Percentiles rank a stretch among this genome's conserved stretches.
Conservation (phyloP, 2,329 filamentous ascomycete species). For the Xylaria sp. region DNA sequence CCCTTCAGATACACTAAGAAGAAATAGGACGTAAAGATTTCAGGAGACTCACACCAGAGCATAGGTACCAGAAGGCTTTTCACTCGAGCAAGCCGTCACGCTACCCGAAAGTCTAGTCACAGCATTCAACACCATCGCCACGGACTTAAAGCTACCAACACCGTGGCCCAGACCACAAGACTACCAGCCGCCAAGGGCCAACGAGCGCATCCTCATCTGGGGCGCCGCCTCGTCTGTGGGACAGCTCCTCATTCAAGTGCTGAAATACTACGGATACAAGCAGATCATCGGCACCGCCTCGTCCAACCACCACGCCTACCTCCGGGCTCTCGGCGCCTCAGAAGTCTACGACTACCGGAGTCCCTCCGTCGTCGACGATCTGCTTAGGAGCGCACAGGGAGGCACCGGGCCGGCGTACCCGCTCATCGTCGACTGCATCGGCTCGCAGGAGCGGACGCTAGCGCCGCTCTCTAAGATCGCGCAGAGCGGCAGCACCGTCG, state of each 20-base stretch:
- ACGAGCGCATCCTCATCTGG: constrained; percentile 61
- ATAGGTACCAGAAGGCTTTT: constrained; percentile 44
- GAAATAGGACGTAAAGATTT: neutral
- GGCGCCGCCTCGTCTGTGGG: constrained; percentile 65
- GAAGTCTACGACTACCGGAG: constrained; percentile 61
- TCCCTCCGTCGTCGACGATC: constrained; percentile 50
- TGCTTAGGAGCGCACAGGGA: constrained; percentile 42
- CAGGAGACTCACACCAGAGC: neutral
- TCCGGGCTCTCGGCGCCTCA: constrained; percentile 58
- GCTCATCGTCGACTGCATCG: constrained; percentile 67
- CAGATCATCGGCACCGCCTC: constrained; percentile 62
- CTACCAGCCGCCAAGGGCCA: constrained; percentile 52
- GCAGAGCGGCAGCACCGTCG: constrained; percentile 61
- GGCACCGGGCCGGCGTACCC: constrained; percentile 50
- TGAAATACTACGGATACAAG: constrained; percentile 63
- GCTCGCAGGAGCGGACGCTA: constrained; percentile 59
- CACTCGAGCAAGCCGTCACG: constrained; percentile 51
- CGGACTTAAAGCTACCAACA: constrained; percentile 63
- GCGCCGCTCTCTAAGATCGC: constrained; percentile 63
- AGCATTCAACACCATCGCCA: constrained; percentile 64
- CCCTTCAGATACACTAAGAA: neutral
- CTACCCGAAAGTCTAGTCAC: constrained; percentile 69
- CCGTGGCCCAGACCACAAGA: constrained; percentile 65
- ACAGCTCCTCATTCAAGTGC: constrained; percentile 61
- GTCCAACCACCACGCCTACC: constrained; percentile 56